Evolutionary conservation across 2,329 filamentous ascomycete genomes (phyloP), one percentile per base, ranked within the genome.

Genomic region (Aspergillus fumigatus): DNA sequence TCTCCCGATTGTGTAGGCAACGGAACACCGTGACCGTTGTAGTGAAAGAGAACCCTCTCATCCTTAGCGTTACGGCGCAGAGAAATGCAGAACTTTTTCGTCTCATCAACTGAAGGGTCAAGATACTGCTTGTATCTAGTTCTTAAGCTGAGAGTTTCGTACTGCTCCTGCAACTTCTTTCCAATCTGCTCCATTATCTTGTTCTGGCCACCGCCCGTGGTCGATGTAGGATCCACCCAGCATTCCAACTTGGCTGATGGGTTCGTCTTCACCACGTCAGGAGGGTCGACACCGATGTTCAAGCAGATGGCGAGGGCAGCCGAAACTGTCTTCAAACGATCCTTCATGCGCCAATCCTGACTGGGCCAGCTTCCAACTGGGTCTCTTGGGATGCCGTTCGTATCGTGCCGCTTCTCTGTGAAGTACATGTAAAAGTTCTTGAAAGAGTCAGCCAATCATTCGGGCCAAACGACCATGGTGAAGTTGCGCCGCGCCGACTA

Each of bases 361-460:
- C 70, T 77, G 5, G 96, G 82, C 52, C 85, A 82, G 62, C 75
- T 77, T 55, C 77, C 77, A 23, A 71, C 72, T 21, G 79, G 77
- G 57, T 78, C 76, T 70, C 92, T 90, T 17, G 92, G 90, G 64
- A 92, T 91, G 23, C 92, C 94, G 38, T 91, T 93, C 23, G 91
- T 94, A 72, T 97, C 94, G 75, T 99, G 94, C 53, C 93, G 88
- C 75, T 97, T 97, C 75, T 99, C 94, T 61, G 93, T 97, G 75
- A 90, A 99, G 77, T 99, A 99, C 93, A 97, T 97, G 79, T 96
- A 97, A 85, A 96, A 99, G 64, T 91, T 95, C 89, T 96, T 74
- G 54, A 59, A 32, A 29, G n/a, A 55, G 52, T 61, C 56, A 63
- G 61, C 38, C 26, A 29, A 26, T 14, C 19, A 21, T 38, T 14